phyloP scores from a whole-genome alignment of 805 yeast species.

The Yamadazyma nakazawae region DNA sequence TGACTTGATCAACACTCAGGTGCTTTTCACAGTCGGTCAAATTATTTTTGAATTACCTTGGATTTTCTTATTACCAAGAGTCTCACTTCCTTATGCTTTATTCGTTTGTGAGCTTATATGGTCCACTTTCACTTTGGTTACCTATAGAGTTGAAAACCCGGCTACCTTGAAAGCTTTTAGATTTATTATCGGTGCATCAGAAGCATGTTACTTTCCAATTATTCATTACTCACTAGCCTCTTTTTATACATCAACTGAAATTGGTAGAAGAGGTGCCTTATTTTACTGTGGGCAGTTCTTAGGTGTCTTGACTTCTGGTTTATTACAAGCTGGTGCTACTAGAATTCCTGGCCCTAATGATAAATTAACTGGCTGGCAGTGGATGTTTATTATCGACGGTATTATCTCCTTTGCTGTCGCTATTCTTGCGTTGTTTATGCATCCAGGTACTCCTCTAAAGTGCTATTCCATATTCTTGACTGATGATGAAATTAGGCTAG shows the following conservation, averaged over 20 bases:
- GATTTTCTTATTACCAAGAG: conserved; percentile 21
- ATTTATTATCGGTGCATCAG: conserved; percentile 25
- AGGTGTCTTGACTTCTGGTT: conserved; percentile 27
- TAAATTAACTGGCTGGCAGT: conserved; percentile 20
- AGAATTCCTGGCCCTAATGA: conserved; percentile 4
- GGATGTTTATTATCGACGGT: conserved; percentile 26
- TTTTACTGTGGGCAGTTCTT: conserved; percentile 30
- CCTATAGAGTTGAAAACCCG: conserved; percentile 17
- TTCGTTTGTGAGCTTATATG: conserved; percentile 17
- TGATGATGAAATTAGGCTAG: conserved; percentile 54
- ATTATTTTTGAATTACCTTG: conserved; percentile 25
- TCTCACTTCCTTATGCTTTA: conserved; percentile 14
- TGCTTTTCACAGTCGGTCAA: conserved; percentile 22
- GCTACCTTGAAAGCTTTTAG: conserved; percentile 23
- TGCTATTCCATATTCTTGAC: conserved; percentile 52
- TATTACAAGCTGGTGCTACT: conserved; percentile 18
- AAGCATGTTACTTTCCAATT: conserved; percentile 25
- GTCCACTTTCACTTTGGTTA: conserved; percentile 22
- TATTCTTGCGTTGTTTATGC: conserved; percentile 16
- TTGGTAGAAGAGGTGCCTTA: conserved; percentile 22
- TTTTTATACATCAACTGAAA: conserved; percentile 23
- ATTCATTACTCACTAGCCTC: conserved; percentile 26
- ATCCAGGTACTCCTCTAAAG: conserved; percentile 24
- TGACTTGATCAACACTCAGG: conserved; percentile 27
- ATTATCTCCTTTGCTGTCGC: conserved; percentile 20